Conservation (phyloP, 768 basidiomycete genomes). For the Botryobasidium botryosum region DNA sequence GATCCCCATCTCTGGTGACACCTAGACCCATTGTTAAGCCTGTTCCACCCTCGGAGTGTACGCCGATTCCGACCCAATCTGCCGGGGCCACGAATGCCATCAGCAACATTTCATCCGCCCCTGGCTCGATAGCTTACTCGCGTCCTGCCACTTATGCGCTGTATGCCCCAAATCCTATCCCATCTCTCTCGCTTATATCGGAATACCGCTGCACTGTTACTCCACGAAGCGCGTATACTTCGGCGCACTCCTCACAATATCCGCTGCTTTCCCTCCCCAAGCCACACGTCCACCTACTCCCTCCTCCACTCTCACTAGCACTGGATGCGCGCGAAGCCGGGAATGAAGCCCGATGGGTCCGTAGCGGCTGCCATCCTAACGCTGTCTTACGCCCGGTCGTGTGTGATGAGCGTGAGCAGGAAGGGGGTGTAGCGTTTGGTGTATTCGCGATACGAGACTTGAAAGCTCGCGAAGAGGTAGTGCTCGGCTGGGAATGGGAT, state of each 20-base stretch:
- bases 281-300: background rate
- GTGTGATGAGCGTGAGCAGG: constrained; percentile 1
- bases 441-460: constrained; percentile 7
- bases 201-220: background rate
- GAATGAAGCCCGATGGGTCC: background rate
- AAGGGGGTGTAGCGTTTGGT: constrained; percentile 6
- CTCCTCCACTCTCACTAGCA: constrained; percentile 2
- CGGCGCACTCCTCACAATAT: background rate
- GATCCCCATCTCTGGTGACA: background rate
- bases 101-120: background rate
- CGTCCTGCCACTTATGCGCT: background rate
- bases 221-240: background rate
- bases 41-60: background rate
- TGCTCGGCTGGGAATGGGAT: constrained; percentile 11
- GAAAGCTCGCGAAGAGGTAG: constrained; percentile 3
- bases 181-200: background rate
- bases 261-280: background rate
- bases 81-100: no score
- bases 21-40: background rate
- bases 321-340: constrained; percentile 3
- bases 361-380: constrained; percentile 5
- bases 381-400: constrained; percentile 9
- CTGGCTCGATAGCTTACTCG: background rate
- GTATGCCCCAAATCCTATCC: background rate
- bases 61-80: background rate